Base-by-base conservation (phyloP, 2,329 filamentous ascomycete genomes). In the Trichoderma breve region DNA sequence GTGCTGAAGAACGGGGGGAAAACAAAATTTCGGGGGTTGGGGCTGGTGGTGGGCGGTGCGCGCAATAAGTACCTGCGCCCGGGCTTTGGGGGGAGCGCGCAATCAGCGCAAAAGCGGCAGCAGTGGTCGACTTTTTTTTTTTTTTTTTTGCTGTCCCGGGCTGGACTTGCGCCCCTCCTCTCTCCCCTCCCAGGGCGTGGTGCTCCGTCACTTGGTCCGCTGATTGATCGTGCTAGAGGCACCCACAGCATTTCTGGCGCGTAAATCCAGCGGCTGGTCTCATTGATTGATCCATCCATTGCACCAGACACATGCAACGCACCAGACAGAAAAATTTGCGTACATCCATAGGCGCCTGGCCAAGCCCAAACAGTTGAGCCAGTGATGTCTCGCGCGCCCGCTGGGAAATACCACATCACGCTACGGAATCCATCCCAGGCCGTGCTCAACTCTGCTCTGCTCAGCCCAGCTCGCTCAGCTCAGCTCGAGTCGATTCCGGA, bases 11-110 rank as follows among this genome's bases (percentile, higher is more conserved):
- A 75, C 69, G 74, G 75, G 76, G 76, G 77, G 74, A 70, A 78
- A 77, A 77, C 73, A 76, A 75, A 77, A 71, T 74, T 76, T 71
- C 74, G 78, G 74, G 77, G 78, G 77, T 75, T 73, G 74, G 77
- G 77, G 74, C 72, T 74, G 30, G 65, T 74, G 76, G 80, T 78
- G 80, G 80, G 79, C 72, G 80, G 75, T 79, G 79, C 73, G 76
- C 78, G 75, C 74, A 79, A 79, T 81, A 81, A 80, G 80, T 81
- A 81, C 77, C 76, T 78, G 75, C 65, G 71, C 72, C 72, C 74
- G 74, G 72, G 61, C 68, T 70, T 73, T 73, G 73, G 62, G 71
- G 71, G 28, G 62, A 60, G 75, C 61, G 78, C 77, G 75, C 79
- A 81, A 81, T 81, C 80, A 81, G 77, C 75, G 65, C 72, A 75